Evolutionary conservation across 257 asterid genomes (phyloP).

Genomic region (Solanum paucissectum): DNA sequence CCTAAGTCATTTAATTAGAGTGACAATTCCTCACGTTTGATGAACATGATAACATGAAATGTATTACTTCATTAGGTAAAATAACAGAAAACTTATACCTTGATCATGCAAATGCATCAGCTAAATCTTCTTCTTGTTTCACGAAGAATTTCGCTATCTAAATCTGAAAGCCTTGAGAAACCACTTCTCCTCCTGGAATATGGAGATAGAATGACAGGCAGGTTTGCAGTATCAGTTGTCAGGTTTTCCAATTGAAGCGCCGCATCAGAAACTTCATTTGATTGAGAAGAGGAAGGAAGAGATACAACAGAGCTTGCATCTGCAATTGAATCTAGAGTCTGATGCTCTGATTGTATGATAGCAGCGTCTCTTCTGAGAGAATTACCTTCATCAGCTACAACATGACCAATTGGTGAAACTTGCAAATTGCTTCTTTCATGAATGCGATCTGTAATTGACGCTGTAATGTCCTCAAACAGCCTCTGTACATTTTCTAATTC

Average conservation of each 20-base stretch:
- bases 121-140: constrained; percentile 21
- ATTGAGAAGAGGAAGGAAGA: constrained; percentile 19
- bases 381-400: constrained; percentile 17
- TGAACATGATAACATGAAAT: not conserved
- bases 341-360: constrained; percentile 22
- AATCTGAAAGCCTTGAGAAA: constrained; percentile 6
- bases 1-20: not conserved
- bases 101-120: not conserved
- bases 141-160: constrained; percentile 1
- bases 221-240: constrained; percentile 8
- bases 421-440: constrained; percentile 18
- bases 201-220: constrained; percentile 1
- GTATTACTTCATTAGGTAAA: not conserved
- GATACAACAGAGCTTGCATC: constrained; percentile 19
- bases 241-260: constrained; percentile 8
- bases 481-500: constrained; percentile 61
- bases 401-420: constrained; percentile 18
- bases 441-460: constrained; percentile 35
- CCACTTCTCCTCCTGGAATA: constrained; percentile 15
- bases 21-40: not conserved
- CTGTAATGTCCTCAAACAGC: constrained; percentile 61
- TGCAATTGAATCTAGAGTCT: constrained; percentile 18
- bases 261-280: constrained; percentile 24
- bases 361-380: constrained; percentile 16
- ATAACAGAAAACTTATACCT: not conserved